Percentiles rank a stretch among this genome's conserved stretches.
Evolutionary conservation across 768 basidiomycete genomes (phyloP).

Genomic region (Kockovaella imperatae): DNA sequence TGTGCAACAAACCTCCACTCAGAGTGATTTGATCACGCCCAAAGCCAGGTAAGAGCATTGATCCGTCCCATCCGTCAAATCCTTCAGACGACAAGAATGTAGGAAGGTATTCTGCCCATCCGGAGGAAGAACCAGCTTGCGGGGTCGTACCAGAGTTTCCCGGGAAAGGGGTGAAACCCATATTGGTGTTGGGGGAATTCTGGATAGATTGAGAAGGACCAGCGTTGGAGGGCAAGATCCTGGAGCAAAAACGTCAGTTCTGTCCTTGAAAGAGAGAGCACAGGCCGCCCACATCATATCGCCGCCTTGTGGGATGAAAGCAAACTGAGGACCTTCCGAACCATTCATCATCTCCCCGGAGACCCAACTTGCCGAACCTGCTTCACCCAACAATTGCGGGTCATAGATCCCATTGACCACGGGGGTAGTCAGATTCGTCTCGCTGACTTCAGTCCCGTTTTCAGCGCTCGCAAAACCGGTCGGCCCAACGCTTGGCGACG

Average conservation of each 20-base stretch:
- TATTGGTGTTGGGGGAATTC: conserved; percentile 22
- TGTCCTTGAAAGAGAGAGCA: neutral
- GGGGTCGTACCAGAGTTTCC: neutral
- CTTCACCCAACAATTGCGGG: conserved; percentile 26
- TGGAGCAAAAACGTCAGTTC: neutral
- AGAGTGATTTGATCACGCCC: conserved; percentile 35
- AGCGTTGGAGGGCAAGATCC: conserved; percentile 37
- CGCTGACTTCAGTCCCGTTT: conserved; percentile 1
- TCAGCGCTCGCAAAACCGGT: neutral
- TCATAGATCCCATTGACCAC: conserved; percentile 13
- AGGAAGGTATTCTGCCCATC: conserved; percentile 38
- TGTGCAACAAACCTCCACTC: conserved; percentile 32
- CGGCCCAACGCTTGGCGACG: neutral
- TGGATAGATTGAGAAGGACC: conserved; percentile 32
- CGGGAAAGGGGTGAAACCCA: neutral
- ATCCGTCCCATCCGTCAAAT: conserved; percentile 40
- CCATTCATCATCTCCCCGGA: conserved; percentile 14
- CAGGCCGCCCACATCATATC: conserved; percentile 37
- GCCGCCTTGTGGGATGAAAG: conserved; percentile 36
- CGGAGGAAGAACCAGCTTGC: conserved; percentile 1
- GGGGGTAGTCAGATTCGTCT: neutral
- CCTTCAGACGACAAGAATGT: conserved; percentile 35
- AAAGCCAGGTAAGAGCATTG: conserved; percentile 41
- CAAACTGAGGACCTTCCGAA: conserved; percentile 24
- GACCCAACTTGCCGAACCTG: conserved; percentile 17